A percentile compares a stretch with the other conserved stretches of the same genome.
Evolutionary conservation across 2,329 filamentous ascomycete species (phyloP).

Genomic region (Colletotrichum spinosum): DNA sequence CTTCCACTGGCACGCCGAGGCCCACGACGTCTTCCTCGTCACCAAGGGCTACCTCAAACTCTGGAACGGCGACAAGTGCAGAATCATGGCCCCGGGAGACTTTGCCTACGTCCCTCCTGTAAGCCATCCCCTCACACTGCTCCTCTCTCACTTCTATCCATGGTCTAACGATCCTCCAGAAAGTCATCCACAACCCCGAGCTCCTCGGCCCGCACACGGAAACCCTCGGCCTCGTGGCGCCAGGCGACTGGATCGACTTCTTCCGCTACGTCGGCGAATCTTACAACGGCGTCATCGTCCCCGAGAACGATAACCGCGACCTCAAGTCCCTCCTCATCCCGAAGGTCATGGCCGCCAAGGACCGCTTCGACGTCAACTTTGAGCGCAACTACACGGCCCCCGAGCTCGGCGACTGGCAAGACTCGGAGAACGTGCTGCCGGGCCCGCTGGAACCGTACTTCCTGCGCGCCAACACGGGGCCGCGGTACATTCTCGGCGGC

Average conservation of each 20-base stretch:
- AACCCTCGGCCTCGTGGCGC: constrained; percentile 64
- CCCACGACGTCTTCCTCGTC: constrained; percentile 68
- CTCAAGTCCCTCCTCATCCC: constrained; percentile 62
- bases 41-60: constrained; percentile 66
- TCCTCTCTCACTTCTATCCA: too few species aligned
- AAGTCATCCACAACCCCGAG: constrained; percentile 66
- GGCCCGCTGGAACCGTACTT: constrained; percentile 59
- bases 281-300: constrained; percentile 61
- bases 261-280: constrained; percentile 68
- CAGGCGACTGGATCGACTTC: constrained; percentile 71
- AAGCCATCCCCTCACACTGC: constrained; percentile 35
- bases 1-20: constrained; percentile 67
- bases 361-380: constrained; percentile 67
- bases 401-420: constrained; percentile 55
- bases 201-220: constrained; percentile 66
- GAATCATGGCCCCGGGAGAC: constrained; percentile 65
- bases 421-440: constrained; percentile 53
- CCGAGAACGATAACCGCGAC: constrained; percentile 64
- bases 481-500: constrained; percentile 58
- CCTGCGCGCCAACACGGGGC: constrained; percentile 61
- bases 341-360: constrained; percentile 66
- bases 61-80: constrained; percentile 68
- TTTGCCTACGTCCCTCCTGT: constrained; percentile 70
- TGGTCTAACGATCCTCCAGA: constrained; percentile 44
- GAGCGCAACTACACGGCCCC: constrained; percentile 59